Base-by-base conservation (phyloP, 176 grass and related monocot genomes). In the Otatea glauca region DNA sequence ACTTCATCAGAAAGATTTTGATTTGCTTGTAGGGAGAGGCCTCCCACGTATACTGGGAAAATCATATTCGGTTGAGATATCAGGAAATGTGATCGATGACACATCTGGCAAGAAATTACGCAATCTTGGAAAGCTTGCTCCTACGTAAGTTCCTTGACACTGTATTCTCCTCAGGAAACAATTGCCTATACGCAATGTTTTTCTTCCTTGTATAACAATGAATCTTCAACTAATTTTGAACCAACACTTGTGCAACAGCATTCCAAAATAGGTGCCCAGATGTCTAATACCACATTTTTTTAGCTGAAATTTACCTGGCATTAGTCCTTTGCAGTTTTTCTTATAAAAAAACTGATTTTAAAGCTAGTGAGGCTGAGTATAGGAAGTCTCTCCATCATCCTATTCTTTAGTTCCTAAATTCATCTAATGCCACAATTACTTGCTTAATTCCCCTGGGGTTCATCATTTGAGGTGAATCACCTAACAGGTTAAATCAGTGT, bases 1-100 rank as follows among this genome's bases (percentile, higher is more conserved):
- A 85, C 96, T 98, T 72, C 93, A 98, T 29, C 87, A 90, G 60
- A 98, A 88, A 85, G 96, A 98, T 84, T 89, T 95, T n/a, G 87
- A 86, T 51, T 91, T 98, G 63, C 87, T 98, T 59, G 93, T 88
- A 51, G 54, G 82, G 50, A 91, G 96, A 88, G 96, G 96, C 17
- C 89, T 98, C 23, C 91, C 89, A 45, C 42, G 87, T 23, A 64
- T 76, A 3, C 72, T 85, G 59, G 92, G 89, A 47, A 88, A 62
- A 65, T 90, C 93, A 38, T 98, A 98, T 45, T 54, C 73, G 16
- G 82, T 98, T 70, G 93, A 98, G 69, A 95, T 98, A 75, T 89
- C 93, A 10, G 93, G 96, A 76, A 92, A 81, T 76, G 85, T 98
- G 18, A 77, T 62, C 4, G 93, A 95, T 88, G 93, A 90, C 21